Evolutionary conservation across 768 basidiomycete genomes (phyloP).

Genomic region (Serpula lacrymans): DNA sequence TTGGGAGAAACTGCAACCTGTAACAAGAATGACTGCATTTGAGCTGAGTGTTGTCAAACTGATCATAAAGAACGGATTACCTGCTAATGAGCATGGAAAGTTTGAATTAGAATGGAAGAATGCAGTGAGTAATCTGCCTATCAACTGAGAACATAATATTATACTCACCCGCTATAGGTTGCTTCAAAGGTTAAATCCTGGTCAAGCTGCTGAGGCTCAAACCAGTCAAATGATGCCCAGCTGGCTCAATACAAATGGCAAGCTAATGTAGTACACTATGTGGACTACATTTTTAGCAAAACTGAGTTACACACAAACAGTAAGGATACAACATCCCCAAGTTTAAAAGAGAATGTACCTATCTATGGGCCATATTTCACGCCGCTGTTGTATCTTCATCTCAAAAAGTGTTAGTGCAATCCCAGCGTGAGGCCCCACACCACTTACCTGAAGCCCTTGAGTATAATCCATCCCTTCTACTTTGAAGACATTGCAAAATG

Average conservation of each 20-base stretch:
- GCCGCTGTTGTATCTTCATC: slow-evolving; percentile 13
- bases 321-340: background rate
- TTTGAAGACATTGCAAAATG: slow-evolving; percentile 9
- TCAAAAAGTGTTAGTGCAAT: slow-evolving; percentile 5
- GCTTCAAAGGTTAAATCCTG: slow-evolving; percentile 2
- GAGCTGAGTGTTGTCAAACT: slow-evolving; percentile 6
- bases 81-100: too few species aligned
- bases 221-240: too few species aligned
- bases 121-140: background rate
- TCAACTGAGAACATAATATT: too few species aligned
- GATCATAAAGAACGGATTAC: background rate
- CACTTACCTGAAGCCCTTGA: slow-evolving; percentile 17
- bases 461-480: slow-evolving; percentile 20
- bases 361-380: slow-evolving; percentile 19
- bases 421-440: slow-evolving; percentile 5
- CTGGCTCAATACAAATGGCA: slow-evolving; percentile 24
- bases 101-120: slow-evolving; percentile 3
- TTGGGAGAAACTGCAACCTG: too few species aligned
- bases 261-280: slow-evolving; percentile 18
- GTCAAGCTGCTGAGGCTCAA: background rate
- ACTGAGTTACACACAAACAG: slow-evolving; percentile 6
- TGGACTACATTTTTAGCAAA: slow-evolving; percentile 10
- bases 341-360: slow-evolving; percentile 9
- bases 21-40: slow-evolving; percentile 13
- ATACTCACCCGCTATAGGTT: background rate